Conservation (phyloP, 2,329 filamentous ascomycete species). For the Exserohilum turcica region DNA sequence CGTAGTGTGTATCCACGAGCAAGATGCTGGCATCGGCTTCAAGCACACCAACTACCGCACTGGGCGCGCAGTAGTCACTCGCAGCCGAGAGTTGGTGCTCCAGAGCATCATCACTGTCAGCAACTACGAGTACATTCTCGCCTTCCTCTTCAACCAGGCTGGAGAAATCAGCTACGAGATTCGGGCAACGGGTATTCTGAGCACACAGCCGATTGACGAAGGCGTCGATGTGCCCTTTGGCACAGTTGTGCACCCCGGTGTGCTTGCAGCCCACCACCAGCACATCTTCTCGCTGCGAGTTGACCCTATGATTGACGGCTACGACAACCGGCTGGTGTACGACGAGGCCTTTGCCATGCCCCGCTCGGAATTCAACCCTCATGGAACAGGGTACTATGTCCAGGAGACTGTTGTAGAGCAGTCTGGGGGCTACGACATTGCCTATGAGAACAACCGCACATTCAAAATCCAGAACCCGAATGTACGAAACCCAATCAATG, state of each 20-base stretch:
- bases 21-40: conserved; percentile 71
- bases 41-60: conserved; percentile 76
- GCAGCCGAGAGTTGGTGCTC: conserved; percentile 68
- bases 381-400: conserved; percentile 57
- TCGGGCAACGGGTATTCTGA: conserved; percentile 70
- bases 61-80: conserved; percentile 65
- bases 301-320: conserved; percentile 55
- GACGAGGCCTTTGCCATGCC: conserved; percentile 65
- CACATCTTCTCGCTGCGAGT: conserved; percentile 69
- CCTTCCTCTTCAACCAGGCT: conserved; percentile 73
- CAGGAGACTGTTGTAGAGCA: conserved; percentile 55
- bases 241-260: conserved; percentile 71
- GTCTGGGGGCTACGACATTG: conserved; percentile 58
- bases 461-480: conserved; percentile 58
- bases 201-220: conserved; percentile 70
- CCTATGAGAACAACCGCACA: conserved; percentile 51
- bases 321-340: conserved; percentile 55
- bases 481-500: conserved; percentile 54
- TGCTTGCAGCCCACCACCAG: conserved; percentile 73
- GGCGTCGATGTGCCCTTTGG: conserved; percentile 68
- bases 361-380: conserved; percentile 60
- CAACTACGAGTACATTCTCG: conserved; percentile 76
- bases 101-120: conserved; percentile 73
- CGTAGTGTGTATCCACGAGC: conserved; percentile 71
- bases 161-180: conserved; percentile 71